Percentiles rank a stretch among this genome's conserved stretches.
Evolutionary conservation across 495 filamentous ascomycete genomes (phyloP).

Genomic region (Lasiosphaeria ovina): DNA sequence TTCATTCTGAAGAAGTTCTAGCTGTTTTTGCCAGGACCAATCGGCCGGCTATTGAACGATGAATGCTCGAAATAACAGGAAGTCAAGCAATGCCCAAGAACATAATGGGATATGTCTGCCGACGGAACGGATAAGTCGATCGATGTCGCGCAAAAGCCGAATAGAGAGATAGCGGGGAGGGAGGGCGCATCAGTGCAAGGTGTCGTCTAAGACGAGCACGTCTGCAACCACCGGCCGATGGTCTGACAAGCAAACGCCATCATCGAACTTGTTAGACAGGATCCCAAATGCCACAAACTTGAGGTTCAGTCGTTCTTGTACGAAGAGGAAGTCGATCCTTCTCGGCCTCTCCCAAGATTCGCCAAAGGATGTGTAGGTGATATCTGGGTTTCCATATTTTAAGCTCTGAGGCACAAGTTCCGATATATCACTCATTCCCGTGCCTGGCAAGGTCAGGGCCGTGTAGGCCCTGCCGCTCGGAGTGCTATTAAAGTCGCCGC

Average conservation of each 20-base stretch:
- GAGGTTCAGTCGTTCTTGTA: constrained; percentile 11
- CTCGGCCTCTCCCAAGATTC: constrained; percentile 22
- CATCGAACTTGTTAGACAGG: constrained; percentile 61
- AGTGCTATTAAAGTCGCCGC: constrained; percentile 78
- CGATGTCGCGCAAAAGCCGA: no score
- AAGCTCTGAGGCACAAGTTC: constrained; percentile 19
- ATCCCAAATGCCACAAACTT: constrained; percentile 51
- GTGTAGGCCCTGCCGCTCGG: constrained; percentile 63
- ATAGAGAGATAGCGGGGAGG: no score
- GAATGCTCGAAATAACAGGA: no score
- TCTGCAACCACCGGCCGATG: constrained; percentile 74
- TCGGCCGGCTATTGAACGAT: no score
- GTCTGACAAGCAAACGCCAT: constrained; percentile 69
- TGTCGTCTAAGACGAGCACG: no score
- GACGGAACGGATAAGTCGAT: no score
- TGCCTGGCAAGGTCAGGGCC: constrained; percentile 39
- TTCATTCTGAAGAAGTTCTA: no score
- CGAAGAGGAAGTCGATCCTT: constrained; percentile 37
- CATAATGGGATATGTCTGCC: no score
- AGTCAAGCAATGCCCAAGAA: no score
- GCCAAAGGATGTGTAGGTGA: constrained; percentile 68
- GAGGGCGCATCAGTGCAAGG: no score
- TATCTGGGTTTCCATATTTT: constrained; percentile 31
- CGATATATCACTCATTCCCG: constrained; percentile 31
- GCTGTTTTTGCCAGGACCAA: no score